Conservation (phyloP, 1,284 basidiomycete species). For the Porodaedalea pini region DNA sequence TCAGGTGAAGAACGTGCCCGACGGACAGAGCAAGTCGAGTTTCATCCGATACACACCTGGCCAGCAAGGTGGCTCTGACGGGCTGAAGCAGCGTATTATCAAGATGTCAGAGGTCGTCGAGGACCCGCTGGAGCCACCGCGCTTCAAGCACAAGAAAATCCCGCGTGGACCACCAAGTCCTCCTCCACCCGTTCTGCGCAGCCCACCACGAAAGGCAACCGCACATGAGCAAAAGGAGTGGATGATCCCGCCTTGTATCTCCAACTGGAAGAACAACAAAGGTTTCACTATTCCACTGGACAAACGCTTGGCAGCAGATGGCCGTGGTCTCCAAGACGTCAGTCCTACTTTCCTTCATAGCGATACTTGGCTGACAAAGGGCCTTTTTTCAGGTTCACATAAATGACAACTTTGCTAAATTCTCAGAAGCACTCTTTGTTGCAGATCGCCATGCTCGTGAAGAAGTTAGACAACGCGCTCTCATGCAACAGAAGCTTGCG, state of each 20-base stretch:
- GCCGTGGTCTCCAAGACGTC: constrained; percentile 95
- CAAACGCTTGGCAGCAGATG: constrained; percentile 97
- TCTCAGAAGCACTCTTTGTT: constrained; percentile 93
- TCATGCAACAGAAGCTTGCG: constrained; percentile 98
- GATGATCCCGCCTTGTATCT: constrained; percentile 99
- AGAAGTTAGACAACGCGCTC: constrained; percentile 91
- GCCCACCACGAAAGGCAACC: constrained; percentile 93
- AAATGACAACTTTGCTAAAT: constrained; percentile 99
- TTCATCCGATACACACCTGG: constrained; percentile 98
- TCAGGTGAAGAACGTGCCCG: constrained; percentile 86
- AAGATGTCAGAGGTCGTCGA: constrained; percentile 98
- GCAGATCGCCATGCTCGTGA: constrained; percentile 98
- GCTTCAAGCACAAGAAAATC: constrained; percentile 99
- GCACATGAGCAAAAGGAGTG: constrained; percentile 98
- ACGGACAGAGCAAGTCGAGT: constrained; percentile 71
- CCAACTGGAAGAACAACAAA: constrained; percentile 99
- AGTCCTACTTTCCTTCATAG: constrained; percentile 32
- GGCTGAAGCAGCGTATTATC: constrained; percentile 92
- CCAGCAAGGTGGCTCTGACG: constrained; percentile 67
- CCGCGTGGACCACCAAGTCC: constrained; percentile 94
- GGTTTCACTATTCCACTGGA: constrained; percentile 99
- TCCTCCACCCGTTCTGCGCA: constrained; percentile 94
- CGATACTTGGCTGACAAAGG: constrained; percentile 13
- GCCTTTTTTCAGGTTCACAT: constrained; percentile 73
- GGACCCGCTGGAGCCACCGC: constrained; percentile 94